phyloP scores from a whole-genome alignment of 257 asterid species.

The Solanum infundibuliforme region DNA sequence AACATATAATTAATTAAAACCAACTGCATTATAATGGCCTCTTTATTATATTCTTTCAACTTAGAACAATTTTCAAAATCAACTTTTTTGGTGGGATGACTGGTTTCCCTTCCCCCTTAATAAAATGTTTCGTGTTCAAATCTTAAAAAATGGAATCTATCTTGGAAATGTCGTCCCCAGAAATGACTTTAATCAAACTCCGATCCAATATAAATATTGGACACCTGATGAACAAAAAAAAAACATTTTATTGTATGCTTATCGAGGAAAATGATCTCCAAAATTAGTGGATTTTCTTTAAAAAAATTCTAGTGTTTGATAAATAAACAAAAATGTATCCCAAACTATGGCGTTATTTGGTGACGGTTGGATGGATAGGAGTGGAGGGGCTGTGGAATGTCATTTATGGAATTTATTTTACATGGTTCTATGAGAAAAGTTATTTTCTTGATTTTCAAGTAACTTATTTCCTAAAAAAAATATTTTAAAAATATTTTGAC shows the following conservation, averaged over 20 bases:
- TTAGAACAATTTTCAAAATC: not conserved
- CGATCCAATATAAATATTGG: too few species aligned
- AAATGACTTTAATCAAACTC: rapidly evolving
- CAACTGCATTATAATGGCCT: not conserved
- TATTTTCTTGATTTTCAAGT: too few species aligned
- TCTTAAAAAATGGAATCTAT: too few species aligned
- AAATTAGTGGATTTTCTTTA: too few species aligned
- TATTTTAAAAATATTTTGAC: not conserved
- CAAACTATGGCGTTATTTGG: not conserved
- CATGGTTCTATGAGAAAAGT: too few species aligned
- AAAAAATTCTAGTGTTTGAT: too few species aligned
- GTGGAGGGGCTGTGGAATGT: not conserved
- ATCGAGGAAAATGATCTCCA: not conserved
- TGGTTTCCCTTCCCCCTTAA: not conserved
- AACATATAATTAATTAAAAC: not conserved
- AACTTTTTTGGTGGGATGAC: not conserved
- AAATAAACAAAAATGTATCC: too few species aligned
- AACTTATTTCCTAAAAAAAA: not conserved
- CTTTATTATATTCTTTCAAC: not conserved
- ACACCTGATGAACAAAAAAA: too few species aligned
- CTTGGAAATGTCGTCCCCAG: rapidly evolving
- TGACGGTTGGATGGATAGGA: not conserved
- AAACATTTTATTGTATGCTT: too few species aligned
- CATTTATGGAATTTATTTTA: too few species aligned
- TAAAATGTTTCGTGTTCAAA: too few species aligned